A percentile compares a stretch with the other conserved stretches of the same genome.
Evolutionary conservation across 345 rosid species (phyloP).

Genomic region (Corymbia maculata): DNA sequence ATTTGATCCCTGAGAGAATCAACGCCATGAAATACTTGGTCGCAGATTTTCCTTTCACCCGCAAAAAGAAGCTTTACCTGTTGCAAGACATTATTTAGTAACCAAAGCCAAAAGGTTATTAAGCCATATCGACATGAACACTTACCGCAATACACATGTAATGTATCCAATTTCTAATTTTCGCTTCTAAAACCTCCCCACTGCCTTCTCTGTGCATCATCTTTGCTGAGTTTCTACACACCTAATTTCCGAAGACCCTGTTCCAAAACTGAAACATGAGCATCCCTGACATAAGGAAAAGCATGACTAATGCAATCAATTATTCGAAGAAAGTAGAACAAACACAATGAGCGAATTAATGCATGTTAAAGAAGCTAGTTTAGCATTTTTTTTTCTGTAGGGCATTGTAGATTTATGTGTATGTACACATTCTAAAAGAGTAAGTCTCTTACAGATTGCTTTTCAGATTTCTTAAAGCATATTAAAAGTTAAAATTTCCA

Average conservation of each 20-base stretch:
- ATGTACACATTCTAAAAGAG: no score
- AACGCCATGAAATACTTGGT: slow-evolving; percentile 67
- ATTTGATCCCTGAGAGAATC: slow-evolving; percentile 73
- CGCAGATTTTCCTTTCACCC: slow-evolving; percentile 82
- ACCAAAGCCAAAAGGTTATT: neutral
- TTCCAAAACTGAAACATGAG: slow-evolving; percentile 77
- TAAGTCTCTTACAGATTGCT: neutral
- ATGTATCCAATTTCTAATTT: slow-evolving; percentile 95
- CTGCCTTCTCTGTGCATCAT: slow-evolving; percentile 95
- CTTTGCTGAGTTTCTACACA: slow-evolving; percentile 88
- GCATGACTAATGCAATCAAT: neutral
- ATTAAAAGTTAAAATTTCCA: no score
- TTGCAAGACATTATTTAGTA: slow-evolving; percentile 6
- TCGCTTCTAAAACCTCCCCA: slow-evolving; percentile 96
- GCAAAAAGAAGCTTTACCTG: slow-evolving; percentile 84
- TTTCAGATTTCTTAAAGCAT: neutral
- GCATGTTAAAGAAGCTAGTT: neutral
- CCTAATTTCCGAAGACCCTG: slow-evolving; percentile 84
- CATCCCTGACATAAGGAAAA: slow-evolving; percentile 39
- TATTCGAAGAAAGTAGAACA: neutral
- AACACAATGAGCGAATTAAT: neutral
- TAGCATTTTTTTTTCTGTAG: neutral
- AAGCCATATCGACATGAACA: neutral
- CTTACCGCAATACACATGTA: slow-evolving; percentile 89
- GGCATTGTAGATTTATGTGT: no score